Percentiles rank a stretch among this genome's conserved stretches.
Evolutionary conservation across 78 protist species (phyloP).

Genomic region (Dictyostelium capitatum): DNA sequence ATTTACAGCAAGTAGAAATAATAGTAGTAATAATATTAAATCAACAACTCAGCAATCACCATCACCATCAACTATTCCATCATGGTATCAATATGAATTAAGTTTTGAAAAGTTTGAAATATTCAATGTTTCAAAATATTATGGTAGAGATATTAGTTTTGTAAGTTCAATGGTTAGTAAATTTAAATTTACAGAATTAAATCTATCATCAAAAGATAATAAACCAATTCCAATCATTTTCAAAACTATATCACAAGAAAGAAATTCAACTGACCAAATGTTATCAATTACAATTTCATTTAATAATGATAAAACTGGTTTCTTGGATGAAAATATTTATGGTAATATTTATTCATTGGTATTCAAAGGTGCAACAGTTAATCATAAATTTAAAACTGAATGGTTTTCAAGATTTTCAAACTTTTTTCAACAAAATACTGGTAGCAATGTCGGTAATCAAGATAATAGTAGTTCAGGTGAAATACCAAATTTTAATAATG

Average conservation of each 20-base stretch:
- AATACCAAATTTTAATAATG: neutral
- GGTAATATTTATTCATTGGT: conserved; percentile 26
- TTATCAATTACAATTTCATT: conserved; percentile 10
- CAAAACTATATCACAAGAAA: conserved; percentile 21
- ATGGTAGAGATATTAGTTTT: conserved; percentile 64
- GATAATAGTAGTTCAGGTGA: neutral
- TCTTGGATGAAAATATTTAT: conserved; percentile 30
- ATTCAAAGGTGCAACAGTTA: conserved; percentile 51
- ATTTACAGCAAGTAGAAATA: neutral
- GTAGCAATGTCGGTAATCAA: neutral
- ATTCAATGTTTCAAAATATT: conserved; percentile 41
- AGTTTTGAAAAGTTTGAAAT: conserved; percentile 46
- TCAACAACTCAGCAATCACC: neutral
- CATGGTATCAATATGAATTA: conserved; percentile 28
- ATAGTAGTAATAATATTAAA: conserved; percentile 14
- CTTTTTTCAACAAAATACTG: neutral
- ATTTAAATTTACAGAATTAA: conserved; percentile 27
- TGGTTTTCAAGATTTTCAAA: conserved; percentile 34
- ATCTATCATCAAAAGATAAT: neutral
- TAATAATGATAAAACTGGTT: conserved; percentile 44
- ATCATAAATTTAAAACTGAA: conserved; percentile 9
- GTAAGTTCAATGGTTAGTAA: conserved; percentile 4
- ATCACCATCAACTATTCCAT: neutral
- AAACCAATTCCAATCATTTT: conserved; percentile 18
- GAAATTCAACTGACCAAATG: conserved; percentile 2